A percentile compares a stretch with the other conserved stretches of the same genome.
Conservation (phyloP, 148 eudicot species). For the Rhododendron griersonianum region DNA sequence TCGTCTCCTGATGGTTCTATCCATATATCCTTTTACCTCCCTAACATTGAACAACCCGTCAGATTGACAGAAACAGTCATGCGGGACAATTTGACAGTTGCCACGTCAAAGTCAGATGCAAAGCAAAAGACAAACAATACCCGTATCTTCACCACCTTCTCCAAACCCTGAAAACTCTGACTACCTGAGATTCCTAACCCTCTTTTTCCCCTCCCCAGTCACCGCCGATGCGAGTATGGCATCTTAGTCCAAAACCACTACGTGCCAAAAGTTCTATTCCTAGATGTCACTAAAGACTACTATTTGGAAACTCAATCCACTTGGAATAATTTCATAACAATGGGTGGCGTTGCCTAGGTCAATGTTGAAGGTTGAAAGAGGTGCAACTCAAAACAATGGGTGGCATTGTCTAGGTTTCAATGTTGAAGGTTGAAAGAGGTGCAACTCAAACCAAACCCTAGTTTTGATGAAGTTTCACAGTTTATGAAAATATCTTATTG, state of each 20-base stretch:
- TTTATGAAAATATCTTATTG: neutral
- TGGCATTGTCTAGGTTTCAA: neutral
- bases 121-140: neutral
- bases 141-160: too few species aligned
- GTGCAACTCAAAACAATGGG: neutral
- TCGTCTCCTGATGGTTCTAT: neutral
- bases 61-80: neutral
- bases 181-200: neutral
- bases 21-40: neutral
- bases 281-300: neutral
- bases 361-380: neutral
- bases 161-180: neutral
- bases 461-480: neutral
- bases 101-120: neutral
- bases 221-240: neutral
- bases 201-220: neutral
- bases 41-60: neutral
- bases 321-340: neutral
- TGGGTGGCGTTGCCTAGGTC: neutral
- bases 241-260: neutral
- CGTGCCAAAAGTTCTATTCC: neutral
- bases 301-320: slow-evolving; percentile 1
- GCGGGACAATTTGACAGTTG: neutral
- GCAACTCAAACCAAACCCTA: neutral
- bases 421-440: neutral